Percentiles rank a stretch among this genome's conserved stretches.
Evolutionary conservation across 2,329 filamentous ascomycete species (phyloP).

Genomic region (Epichloe aotearoae): DNA sequence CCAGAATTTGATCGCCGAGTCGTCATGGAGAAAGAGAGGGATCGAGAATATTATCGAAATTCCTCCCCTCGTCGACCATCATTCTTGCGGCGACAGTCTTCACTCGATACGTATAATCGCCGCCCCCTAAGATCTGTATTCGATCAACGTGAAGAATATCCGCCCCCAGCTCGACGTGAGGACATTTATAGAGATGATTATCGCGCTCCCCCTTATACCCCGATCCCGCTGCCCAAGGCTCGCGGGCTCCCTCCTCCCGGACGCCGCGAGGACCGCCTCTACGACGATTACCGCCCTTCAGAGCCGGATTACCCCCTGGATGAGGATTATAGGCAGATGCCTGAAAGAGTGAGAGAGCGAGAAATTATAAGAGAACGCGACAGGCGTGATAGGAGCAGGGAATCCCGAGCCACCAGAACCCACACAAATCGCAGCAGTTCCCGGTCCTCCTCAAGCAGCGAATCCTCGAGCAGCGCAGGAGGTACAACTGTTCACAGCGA

Average conservation of each 20-base stretch:
- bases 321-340: constrained; percentile 53
- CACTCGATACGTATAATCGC: constrained; percentile 80
- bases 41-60: constrained; percentile 31
- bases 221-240: constrained; percentile 57
- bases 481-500: constrained; percentile 42
- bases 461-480: constrained; percentile 32
- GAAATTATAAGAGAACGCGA: constrained; percentile 40
- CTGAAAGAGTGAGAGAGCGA: constrained; percentile 46
- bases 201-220: constrained; percentile 37
- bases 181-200: constrained; percentile 35
- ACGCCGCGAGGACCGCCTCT: constrained; percentile 39
- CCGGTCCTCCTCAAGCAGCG: constrained; percentile 32
- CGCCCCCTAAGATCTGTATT: constrained; percentile 40
- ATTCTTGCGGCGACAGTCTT: constrained; percentile 70
- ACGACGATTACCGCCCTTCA: constrained; percentile 54
- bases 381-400: constrained; percentile 27
- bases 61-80: constrained; percentile 48
- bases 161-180: constrained; percentile 39
- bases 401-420: constrained; percentile 27
- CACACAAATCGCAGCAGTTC: constrained; percentile 27
- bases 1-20: constrained; percentile 40
- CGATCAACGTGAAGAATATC: constrained; percentile 46
- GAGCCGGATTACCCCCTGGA: constrained; percentile 58
- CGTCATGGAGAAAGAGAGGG: constrained; percentile 41
- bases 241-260: constrained; percentile 45